Conservation (phyloP, 2,329 filamentous ascomycete genomes). For the Fusarium lateritium region DNA sequence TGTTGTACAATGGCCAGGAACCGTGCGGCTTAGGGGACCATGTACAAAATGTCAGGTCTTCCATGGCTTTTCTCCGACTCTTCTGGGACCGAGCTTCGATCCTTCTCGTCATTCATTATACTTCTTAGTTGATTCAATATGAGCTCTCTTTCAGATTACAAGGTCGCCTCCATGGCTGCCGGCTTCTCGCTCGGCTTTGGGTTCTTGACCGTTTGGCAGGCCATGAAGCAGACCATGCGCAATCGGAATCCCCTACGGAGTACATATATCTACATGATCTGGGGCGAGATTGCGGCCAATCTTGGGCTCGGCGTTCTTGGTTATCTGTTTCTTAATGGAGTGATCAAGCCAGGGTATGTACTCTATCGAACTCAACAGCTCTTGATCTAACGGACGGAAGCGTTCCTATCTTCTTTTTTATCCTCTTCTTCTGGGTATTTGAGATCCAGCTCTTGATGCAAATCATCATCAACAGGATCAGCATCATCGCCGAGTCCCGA, state of each 20-base stretch:
- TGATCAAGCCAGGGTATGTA: conserved; percentile 52
- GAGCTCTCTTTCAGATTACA: conserved; percentile 31
- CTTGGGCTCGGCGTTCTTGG: conserved; percentile 56
- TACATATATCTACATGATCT: conserved; percentile 62
- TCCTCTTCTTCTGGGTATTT: conserved; percentile 59
- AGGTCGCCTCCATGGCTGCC: conserved; percentile 50
- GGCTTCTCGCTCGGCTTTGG: conserved; percentile 59
- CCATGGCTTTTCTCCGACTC: too few species aligned
- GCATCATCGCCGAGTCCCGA: conserved; percentile 61
- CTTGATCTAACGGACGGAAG: conserved; percentile 30
- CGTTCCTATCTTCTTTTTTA: conserved; percentile 54
- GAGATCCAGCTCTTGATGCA: conserved; percentile 67
- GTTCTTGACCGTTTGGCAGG: conserved; percentile 57
- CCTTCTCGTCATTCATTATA: too few species aligned
- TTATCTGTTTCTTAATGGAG: conserved; percentile 57
- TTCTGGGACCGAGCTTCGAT: too few species aligned
- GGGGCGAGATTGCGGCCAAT: conserved; percentile 60
- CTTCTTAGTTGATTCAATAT: too few species aligned
- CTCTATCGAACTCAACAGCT: background rate
- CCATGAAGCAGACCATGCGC: conserved; percentile 58
- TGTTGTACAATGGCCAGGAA: too few species aligned
- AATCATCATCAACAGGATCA: conserved; percentile 69
- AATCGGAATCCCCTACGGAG: conserved; percentile 54
- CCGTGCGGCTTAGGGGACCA: too few species aligned
- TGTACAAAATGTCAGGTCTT: too few species aligned